phyloP scores from a whole-genome alignment of 2,329 filamentous ascomycete genomes.

The Lasiodiplodia theobromae region DNA sequence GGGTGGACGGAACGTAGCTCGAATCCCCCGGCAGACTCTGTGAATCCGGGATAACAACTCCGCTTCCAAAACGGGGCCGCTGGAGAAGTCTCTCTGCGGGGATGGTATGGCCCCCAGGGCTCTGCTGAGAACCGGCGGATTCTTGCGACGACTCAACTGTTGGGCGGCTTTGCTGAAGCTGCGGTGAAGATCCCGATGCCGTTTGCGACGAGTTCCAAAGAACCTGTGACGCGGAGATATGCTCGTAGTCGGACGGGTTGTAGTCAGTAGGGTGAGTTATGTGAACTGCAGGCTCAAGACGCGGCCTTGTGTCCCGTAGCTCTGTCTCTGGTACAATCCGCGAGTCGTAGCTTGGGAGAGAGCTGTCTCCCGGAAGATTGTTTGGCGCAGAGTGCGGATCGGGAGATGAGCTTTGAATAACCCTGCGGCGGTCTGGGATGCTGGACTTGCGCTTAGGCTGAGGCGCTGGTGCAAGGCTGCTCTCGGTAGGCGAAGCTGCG shows the following conservation, averaged over 20 bases:
- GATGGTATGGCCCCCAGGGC: constrained; percentile 17
- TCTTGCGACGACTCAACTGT: constrained; percentile 7
- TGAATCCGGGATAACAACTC: constrained; percentile 40
- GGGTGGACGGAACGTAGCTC: constrained; percentile 39
- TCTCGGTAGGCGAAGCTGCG: constrained; percentile 2
- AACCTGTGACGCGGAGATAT: constrained; percentile 35
- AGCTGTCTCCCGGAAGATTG: background rate
- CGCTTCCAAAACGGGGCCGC: constrained; percentile 29
- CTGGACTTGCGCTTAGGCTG: background rate
- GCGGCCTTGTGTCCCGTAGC: background rate
- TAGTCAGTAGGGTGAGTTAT: constrained; percentile 35
- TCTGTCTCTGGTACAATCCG: background rate
- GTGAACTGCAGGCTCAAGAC: background rate
- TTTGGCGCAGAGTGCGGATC: background rate
- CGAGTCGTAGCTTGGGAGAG: background rate
- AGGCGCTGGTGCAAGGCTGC: background rate
- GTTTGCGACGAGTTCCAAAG: constrained; percentile 15
- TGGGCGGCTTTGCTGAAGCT: background rate
- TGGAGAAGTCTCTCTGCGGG: constrained; percentile 8
- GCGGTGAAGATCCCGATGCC: background rate
- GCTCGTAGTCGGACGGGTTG: constrained; percentile 36
- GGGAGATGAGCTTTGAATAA: constrained; percentile 36
- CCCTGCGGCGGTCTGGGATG: constrained; percentile 28
- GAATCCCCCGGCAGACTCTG: constrained; percentile 35
- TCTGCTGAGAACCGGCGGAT: constrained; percentile 1